Evolutionary conservation across 352 stramenopile genomes (phyloP), one percentile per base, ranked within the genome.

Genomic region (Halophytophthora batemanensis): DNA sequence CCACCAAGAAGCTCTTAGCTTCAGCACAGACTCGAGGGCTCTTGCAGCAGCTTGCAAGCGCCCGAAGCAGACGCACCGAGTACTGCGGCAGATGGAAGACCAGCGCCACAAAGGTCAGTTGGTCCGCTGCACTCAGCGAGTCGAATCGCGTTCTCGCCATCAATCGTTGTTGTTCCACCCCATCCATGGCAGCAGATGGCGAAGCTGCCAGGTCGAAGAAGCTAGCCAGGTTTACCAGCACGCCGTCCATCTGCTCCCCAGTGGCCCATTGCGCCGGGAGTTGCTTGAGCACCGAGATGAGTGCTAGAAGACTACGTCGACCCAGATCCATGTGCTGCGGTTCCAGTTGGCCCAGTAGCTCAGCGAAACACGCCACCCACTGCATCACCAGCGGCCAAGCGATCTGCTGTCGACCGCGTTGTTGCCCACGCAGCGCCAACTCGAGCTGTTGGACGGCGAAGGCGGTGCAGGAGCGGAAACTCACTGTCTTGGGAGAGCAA

Each of bases 1-100:
- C 83, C 37, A 93, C 74, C 17, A 91, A 56, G 41, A 90, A 93
- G 28, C 69, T 90, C 64, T 93, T 93, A n/a, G 77, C 80, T 33
- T 90, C 66, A 21, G 70, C 53, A 43, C 76, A 54, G 10, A 93
- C 76, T 15, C 61, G 45, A 14, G 58, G 17, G 47, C 74, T 89
- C 53, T 93, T 91, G 60, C 83, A 90, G 59, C 80, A 91, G 28
- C 72, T 82, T 18, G 83, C 67, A 21, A 93, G 63, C 5, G 74
- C 78, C 41, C 79, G 78, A n/a, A 93, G 46, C 25, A 93, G 52
- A 10, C 53, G 59, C 15, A 90, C 70, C 5, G 83, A 78, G 50
- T 90, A 90, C 21, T 44, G 56, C n/a, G 83, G 80, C 13, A 91
- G 38, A 37, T 93, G 83, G 43, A 88, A 91, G 11, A 93, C 60